Evolutionary conservation across 169 alveolate species (phyloP).

Genomic region (Hammondia hammondi): DNA sequence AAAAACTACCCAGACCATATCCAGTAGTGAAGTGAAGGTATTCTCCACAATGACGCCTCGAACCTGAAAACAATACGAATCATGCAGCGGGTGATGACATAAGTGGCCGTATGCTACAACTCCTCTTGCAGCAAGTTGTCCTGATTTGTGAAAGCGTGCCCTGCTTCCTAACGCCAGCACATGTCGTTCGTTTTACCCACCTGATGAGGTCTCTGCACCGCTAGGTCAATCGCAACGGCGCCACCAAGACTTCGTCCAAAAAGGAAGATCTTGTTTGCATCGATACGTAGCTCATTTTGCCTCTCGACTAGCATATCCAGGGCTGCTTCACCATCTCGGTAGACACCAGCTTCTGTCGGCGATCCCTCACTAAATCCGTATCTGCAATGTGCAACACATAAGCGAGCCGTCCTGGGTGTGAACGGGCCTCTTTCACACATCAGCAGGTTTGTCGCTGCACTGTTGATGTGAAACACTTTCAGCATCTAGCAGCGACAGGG

Average conservation of each 20-base stretch:
- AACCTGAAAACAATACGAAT: slow-evolving; percentile 33
- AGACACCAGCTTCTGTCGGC: slow-evolving; percentile 71
- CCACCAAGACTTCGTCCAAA: slow-evolving; percentile 83
- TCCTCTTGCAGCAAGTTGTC: no score
- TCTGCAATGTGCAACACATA: neutral
- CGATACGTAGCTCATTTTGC: slow-evolving; percentile 57
- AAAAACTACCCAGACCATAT: slow-evolving; percentile 72
- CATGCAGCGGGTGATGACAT: no score
- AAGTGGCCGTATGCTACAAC: no score
- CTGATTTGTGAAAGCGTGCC: no score
- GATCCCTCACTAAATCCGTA: slow-evolving; percentile 69
- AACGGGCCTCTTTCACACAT: neutral
- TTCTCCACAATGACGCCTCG: slow-evolving; percentile 83
- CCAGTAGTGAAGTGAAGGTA: slow-evolving; percentile 79
- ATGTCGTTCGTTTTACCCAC: slow-evolving; percentile 4
- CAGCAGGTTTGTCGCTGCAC: neutral
- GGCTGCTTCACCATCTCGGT: slow-evolving; percentile 67
- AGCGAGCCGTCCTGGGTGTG: neutral
- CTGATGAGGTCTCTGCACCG: slow-evolving; percentile 51
- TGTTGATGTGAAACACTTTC: no score
- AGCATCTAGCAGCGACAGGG: neutral
- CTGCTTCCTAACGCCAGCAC: neutral
- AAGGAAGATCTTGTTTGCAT: slow-evolving; percentile 70
- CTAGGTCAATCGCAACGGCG: slow-evolving; percentile 81
- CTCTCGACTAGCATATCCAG: slow-evolving; percentile 34